Evolutionary conservation across 148 eudicot genomes (phyloP).

Genomic region (Salicornia ramosissima): DNA sequence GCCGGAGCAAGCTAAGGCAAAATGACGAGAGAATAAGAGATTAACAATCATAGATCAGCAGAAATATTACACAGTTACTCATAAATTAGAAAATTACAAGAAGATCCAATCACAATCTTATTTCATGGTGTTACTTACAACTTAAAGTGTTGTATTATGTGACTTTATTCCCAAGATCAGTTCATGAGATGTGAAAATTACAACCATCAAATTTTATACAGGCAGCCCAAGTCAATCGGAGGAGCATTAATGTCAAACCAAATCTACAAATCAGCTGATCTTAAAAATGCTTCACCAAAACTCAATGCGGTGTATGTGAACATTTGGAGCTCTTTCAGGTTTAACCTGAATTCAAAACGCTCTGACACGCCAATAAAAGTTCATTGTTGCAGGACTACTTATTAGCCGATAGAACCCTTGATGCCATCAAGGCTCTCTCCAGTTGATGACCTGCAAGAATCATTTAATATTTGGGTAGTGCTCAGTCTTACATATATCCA

Average conservation of each 20-base stretch:
- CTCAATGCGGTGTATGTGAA: not conserved
- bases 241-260: no score
- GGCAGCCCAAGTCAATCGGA: no score
- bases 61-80: not conserved
- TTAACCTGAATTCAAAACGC: not conserved
- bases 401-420: conserved; percentile 42
- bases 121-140: not conserved
- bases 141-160: no score
- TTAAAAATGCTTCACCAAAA: not conserved
- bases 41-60: not conserved
- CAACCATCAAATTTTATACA: not conserved
- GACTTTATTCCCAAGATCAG: not conserved
- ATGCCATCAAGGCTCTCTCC: conserved; percentile 67
- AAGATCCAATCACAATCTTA: not conserved
- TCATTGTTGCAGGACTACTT: not conserved
- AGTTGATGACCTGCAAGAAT: conserved; percentile 46
- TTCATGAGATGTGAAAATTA: not conserved
- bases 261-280: not conserved
- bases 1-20: not conserved
- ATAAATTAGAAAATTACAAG: not conserved
- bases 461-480: not conserved
- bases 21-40: not conserved
- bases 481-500: not conserved
- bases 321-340: not conserved
- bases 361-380: not conserved